phyloP scores from a whole-genome alignment of 176 grass and related monocot species.

The Oryza officinalis region DNA sequence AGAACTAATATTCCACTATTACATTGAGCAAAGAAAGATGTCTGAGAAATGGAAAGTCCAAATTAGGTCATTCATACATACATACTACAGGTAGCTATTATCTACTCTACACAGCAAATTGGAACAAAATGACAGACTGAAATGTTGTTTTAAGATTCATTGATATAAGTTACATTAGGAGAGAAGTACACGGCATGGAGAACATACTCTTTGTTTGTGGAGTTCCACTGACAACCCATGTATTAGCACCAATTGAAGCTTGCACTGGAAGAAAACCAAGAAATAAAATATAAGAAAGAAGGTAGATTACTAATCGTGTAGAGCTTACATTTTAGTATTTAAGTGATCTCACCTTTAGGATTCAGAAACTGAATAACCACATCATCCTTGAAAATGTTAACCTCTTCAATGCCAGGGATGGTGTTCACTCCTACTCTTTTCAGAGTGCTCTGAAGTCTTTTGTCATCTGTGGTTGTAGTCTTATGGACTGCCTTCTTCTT shows the following conservation, averaged over 20 bases:
- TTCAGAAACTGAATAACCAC: constrained; percentile 95
- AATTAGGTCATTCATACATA: neutral
- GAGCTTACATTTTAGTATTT: neutral
- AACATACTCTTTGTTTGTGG: constrained; percentile 96
- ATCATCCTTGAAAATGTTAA: constrained; percentile 99
- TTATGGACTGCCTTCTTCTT: constrained; percentile 99
- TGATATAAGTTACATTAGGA: neutral
- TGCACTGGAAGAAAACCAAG: constrained; percentile 65
- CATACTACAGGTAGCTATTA: neutral
- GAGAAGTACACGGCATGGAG: constrained; percentile 2
- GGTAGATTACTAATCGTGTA: neutral
- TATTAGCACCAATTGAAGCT: constrained; percentile 95
- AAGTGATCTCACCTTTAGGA: constrained; percentile 74
- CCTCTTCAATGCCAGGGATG: constrained; percentile 97
- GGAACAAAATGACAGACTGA: constrained; percentile 1
- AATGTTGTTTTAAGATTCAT: neutral
- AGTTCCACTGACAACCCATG: constrained; percentile 97
- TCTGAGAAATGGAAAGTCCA: neutral
- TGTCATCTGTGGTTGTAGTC: constrained; percentile 97
- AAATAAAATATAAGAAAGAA: constrained; percentile 32
- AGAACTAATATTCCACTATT: neutral
- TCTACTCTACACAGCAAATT: neutral
- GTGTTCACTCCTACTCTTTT: constrained; percentile 92
- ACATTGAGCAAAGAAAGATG: neutral
- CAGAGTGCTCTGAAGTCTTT: constrained; percentile 96